Base-by-base conservation (phyloP, 495 filamentous ascomycete species). In the Aspergillus mulundensis region DNA sequence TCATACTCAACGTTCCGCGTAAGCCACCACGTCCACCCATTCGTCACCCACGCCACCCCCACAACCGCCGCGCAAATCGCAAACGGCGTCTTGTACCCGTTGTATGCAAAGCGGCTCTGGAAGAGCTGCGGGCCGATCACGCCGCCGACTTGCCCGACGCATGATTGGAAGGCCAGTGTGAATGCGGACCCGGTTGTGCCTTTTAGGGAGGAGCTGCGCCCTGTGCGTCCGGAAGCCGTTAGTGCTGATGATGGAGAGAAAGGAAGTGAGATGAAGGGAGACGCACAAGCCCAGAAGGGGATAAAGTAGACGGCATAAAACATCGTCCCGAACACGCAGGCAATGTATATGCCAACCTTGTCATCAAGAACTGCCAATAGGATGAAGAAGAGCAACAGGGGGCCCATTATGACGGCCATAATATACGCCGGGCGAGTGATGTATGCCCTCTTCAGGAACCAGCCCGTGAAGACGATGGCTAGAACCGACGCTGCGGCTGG, bases 171-270 rank as follows among this genome's bases (percentile, higher is more conserved):
- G 18, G 58, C 69, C 11, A 70, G 57, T 6, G 67, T 64, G 49
- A 72, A 72, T 3, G 69, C 69, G 3, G 69, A 57, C 14, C 69
- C 69, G 2, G 69, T 72, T 0, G 63, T 62, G 0, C 69, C 67
- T 53, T 62, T 59, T 5, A 68, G 56, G 3, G 69, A 67, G 2
- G 65, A 51, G 1, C 62, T 62, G 3, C 69, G 67, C 69, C 69
- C 53, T 54, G 32, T 7, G 2, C 7, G 5, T 12, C 49, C 49
- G 41, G 0, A 2, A 7, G 15, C 4, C 10, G 5, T 43, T 53
- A 43, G 50, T 39, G 11, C 40, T 14, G 16, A 30, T 30, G 10
- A 10, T 10, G 25, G 47, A 12, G 15, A 12, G 24, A 8, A 16
- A 11, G 30, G 23, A 20, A 42, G n/a, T 30, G 48, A 15, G 41